These are phyloP conservation scores for Sisymbrium irio DNA, from an alignment of 345 rosid species.

Conservation along the genomic window DNA sequence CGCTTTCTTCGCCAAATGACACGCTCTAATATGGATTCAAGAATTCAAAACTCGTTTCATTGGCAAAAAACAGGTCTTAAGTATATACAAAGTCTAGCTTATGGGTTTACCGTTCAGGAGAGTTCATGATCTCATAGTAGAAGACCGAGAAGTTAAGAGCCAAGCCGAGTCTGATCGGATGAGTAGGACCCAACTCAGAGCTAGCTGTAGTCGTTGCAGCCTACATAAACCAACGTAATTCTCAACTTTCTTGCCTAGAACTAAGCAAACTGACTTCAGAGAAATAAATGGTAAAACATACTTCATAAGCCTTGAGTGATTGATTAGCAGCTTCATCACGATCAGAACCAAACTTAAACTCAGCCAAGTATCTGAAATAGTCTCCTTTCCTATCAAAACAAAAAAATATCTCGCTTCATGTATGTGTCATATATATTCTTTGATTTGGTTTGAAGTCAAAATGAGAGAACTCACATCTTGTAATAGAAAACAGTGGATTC, in stretches of 20 bases:
- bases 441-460: background rate
- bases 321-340: constrained; percentile 49
- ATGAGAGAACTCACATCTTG: constrained; percentile 46
- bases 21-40: constrained; percentile 48
- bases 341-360: constrained; percentile 44
- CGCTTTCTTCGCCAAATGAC: constrained; percentile 82
- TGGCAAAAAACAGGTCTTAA: background rate
- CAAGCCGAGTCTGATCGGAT: constrained; percentile 82
- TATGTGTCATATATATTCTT: background rate
- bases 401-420: too few species aligned
- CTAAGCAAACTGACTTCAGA: too few species aligned
- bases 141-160: constrained; percentile 87
- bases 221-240: constrained; percentile 1
- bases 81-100: background rate
- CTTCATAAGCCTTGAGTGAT: constrained; percentile 46
- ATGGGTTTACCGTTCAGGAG: constrained; percentile 51
- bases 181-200: constrained; percentile 64
- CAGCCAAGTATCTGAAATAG: constrained; percentile 58
- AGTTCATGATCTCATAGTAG: constrained; percentile 82
- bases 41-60: background rate
- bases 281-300: background rate
- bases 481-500: constrained; percentile 81
- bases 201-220: constrained; percentile 44
- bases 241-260: too few species aligned
- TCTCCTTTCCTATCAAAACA: constrained; percentile 52